A percentile compares a stretch with the other conserved stretches of the same genome.
phyloP scores from a whole-genome alignment of 2,329 filamentous ascomycete genomes.

The Ophiosphaerella narmari region DNA sequence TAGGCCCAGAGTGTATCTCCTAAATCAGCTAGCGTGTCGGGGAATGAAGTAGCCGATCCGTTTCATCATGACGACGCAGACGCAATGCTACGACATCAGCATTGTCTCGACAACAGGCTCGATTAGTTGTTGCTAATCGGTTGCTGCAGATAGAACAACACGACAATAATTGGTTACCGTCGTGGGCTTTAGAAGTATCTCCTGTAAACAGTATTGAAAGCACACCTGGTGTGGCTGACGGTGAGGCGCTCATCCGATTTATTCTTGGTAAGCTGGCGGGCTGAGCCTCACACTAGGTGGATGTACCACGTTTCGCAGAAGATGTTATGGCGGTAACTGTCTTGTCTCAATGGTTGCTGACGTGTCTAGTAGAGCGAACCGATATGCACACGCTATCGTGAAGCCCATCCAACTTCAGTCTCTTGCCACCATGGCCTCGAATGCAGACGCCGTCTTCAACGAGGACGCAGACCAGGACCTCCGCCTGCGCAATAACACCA shows the following conservation, averaged over 20 bases:
- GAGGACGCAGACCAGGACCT: conserved; percentile 36
- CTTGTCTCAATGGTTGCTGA: background rate
- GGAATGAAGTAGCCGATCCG: no score
- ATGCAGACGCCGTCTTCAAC: conserved; percentile 33
- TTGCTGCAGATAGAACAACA: conserved; percentile 58
- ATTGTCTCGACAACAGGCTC: background rate
- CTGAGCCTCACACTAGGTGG: background rate
- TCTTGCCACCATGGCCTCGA: conserved; percentile 22
- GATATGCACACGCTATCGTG: conserved; percentile 23
- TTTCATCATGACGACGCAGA: no score
- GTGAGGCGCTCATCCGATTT: conserved; percentile 6
- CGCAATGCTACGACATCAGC: no score
- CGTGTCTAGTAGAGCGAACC: background rate
- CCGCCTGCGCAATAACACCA: conserved; percentile 14
- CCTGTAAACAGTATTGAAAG: conserved; percentile 69
- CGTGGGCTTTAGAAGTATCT: no score
- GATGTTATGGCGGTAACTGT: background rate
- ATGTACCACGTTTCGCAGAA: background rate
- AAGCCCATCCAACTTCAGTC: conserved; percentile 3
- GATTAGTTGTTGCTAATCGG: background rate
- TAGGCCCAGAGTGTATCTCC: background rate
- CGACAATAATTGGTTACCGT: conserved; percentile 57
- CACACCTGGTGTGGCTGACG: conserved; percentile 55
- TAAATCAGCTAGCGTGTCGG: background rate
- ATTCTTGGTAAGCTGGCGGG: conserved; percentile 29